phyloP scores from a whole-genome alignment of 345 rosid genomes.

The Crucihimalaya himalaica region DNA sequence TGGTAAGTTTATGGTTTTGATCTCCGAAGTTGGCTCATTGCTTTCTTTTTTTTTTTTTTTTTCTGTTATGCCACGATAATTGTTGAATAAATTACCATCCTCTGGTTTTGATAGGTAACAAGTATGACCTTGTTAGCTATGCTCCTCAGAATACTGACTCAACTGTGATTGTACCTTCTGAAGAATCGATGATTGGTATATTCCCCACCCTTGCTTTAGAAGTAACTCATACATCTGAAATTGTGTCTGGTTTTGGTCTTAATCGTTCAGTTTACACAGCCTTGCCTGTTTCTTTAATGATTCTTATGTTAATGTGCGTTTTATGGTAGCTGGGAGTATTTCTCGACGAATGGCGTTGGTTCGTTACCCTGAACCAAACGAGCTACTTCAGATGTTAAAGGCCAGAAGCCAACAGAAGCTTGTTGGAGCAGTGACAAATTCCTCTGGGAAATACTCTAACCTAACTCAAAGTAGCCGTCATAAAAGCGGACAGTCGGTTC shows the following conservation, averaged over 20 bases:
- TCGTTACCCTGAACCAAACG: conserved; percentile 65
- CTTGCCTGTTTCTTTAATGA: not conserved
- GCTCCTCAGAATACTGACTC: conserved; percentile 56
- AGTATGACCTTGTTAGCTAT: conserved; percentile 55
- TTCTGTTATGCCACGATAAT: not conserved
- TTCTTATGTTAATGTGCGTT: not conserved
- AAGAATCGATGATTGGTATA: conserved; percentile 58
- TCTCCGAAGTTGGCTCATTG: not conserved
- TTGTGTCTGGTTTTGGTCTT: not conserved
- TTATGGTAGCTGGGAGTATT: conserved; percentile 59
- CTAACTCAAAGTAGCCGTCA: conserved; percentile 39
- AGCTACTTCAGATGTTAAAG: conserved; percentile 42
- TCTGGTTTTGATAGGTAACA: conserved; percentile 56
- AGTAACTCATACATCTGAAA: not conserved
- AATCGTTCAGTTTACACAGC: not conserved
- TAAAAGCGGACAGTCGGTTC: conserved; percentile 37
- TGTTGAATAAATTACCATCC: not conserved
- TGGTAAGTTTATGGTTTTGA: conserved; percentile 43
- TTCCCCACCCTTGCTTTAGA: not conserved
- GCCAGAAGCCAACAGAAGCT: conserved; percentile 32
- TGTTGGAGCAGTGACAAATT: conserved; percentile 42
- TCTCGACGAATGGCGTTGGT: conserved; percentile 61
- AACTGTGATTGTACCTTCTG: conserved; percentile 55
- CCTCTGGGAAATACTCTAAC: conserved; percentile 42
- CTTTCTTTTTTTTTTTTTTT: not conserved